These are phyloP conservation scores for Trifolium pratense DNA, from an alignment of 306 rosid species.

Conservation along the genomic window DNA sequence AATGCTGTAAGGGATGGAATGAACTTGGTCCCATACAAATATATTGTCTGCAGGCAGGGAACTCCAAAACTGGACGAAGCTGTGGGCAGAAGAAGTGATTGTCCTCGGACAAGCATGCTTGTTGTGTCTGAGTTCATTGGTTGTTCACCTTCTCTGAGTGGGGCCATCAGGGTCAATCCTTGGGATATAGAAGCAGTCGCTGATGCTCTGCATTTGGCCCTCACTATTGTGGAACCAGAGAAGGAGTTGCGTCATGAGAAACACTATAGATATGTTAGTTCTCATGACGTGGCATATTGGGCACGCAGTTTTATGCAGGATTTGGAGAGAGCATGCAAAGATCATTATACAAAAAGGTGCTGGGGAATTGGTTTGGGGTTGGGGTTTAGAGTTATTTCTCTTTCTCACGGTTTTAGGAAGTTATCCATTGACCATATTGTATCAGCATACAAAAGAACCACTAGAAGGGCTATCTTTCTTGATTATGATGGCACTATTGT, in stretches of 20 bases:
- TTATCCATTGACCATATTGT: constrained; percentile 65
- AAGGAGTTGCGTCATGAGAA: constrained; percentile 82
- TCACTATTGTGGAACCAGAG: constrained; percentile 67
- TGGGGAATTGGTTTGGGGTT: constrained; percentile 85
- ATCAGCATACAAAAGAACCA: constrained; percentile 70
- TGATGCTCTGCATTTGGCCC: constrained; percentile 70
- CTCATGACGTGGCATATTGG: constrained; percentile 93
- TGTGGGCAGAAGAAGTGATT: constrained; percentile 51
- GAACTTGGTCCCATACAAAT: constrained; percentile 89
- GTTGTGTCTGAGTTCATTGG: constrained; percentile 94
- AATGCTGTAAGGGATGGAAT: constrained; percentile 89
- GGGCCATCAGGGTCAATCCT: constrained; percentile 92
- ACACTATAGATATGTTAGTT: constrained; percentile 75
- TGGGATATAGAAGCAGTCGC: constrained; percentile 86
- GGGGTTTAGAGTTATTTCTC: constrained; percentile 77
- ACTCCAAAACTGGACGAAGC: constrained; percentile 61
- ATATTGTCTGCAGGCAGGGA: constrained; percentile 79
- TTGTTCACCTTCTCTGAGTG: constrained; percentile 89
- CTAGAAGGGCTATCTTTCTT: constrained; percentile 74
- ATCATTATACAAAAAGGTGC: constrained; percentile 77
- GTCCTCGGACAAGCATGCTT: constrained; percentile 71
- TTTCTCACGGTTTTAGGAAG: constrained; percentile 73
- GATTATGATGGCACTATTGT: constrained; percentile 94
- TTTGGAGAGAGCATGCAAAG: constrained; percentile 81
- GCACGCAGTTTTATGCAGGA: constrained; percentile 82